phyloP scores from a whole-genome alignment of 2,329 filamentous ascomycete genomes.

The Massarina eburnea region DNA sequence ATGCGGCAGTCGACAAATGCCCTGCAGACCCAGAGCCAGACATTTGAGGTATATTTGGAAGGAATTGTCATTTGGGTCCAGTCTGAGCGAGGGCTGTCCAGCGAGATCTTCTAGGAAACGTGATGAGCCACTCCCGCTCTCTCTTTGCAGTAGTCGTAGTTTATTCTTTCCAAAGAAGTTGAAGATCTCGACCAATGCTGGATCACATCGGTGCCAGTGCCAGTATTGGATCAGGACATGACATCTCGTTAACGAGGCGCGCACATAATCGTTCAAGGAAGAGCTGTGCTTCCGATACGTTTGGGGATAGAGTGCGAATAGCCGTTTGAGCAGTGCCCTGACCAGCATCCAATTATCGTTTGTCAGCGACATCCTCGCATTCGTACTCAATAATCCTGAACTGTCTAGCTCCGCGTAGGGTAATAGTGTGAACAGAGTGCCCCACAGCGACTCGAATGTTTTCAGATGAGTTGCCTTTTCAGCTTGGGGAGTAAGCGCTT shows the following conservation, averaged over 20 bases:
- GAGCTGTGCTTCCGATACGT: constrained; percentile 42
- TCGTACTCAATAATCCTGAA: constrained; percentile 49
- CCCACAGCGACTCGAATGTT: constrained; percentile 43
- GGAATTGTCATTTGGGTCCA: constrained; percentile 53
- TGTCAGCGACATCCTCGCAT: constrained; percentile 42
- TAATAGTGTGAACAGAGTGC: constrained; percentile 54
- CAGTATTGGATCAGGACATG: constrained; percentile 56
- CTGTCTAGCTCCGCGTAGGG: constrained; percentile 57
- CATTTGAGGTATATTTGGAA: constrained; percentile 64
- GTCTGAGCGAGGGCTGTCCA: constrained; percentile 45
- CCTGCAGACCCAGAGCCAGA: constrained; percentile 52
- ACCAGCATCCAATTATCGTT: constrained; percentile 55
- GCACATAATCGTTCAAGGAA: constrained; percentile 59
- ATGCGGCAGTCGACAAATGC: constrained; percentile 40
- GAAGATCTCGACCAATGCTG: constrained; percentile 56
- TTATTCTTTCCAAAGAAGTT: constrained; percentile 61
- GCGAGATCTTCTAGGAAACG: constrained; percentile 56
- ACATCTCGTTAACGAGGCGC: constrained; percentile 55
- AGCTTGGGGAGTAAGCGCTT: constrained; percentile 28
- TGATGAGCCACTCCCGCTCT: constrained; percentile 56
- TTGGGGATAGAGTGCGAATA: constrained; percentile 51
- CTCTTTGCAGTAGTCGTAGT: constrained; percentile 55
- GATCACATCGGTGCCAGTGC: constrained; percentile 60
- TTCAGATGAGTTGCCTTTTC: constrained; percentile 25
- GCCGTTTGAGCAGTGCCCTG: constrained; percentile 48